Evolutionary conservation across 495 filamentous ascomycete species (phyloP), one percentile per base, ranked within the genome.

Genomic region (Acidomyces sp.): DNA sequence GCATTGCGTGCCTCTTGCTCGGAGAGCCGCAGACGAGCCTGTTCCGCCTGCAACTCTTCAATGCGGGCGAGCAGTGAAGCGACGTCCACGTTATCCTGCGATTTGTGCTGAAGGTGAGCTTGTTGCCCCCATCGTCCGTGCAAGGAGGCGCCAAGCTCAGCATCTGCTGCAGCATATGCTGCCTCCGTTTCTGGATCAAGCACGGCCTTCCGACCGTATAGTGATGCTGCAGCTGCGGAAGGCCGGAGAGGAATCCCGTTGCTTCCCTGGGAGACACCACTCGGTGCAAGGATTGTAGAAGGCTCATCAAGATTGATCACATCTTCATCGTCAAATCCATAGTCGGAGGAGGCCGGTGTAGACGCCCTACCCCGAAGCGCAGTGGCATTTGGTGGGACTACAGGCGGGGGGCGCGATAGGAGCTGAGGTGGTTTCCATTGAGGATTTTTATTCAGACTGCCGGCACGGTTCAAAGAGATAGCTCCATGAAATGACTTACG

Each of bases 21-120:
- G 17, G 68, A 61, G 34, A 63, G 57, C 39, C 63, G 56, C 16
- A 76, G 60, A 12, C 55, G 57, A 18, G 68, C 62, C 37, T 62
- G 64, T 51, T 78, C 69, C 38, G 57, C 63, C 49, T 71, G 62
- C 29, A 78, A 60, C 73, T 79, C 51, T n/a, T 52, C 41, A 18
- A 68, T 52, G 40, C 67, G 60, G 9, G 60, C 55, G 19, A 60
- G 56, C 7, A 63, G 57, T 10, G 51, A 46, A 23, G 53, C 17
- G 37, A 50, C 21, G 24, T 47, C 37, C 26, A 43, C 24, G 37
- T 45, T 9, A 48, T 42, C 10, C 25, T 43, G 13, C 10, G 34
- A 18, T 28, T 22, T 9, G 1, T 25, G 25, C 18, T 42, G 38
- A 6, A 47, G 39, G 17, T 45, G 43, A 11, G 43, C 32, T 16